Evolutionary conservation across 1,139 yeast species (phyloP), one percentile per base, ranked within the genome.

Genomic region (Taphrina populina): DNA sequence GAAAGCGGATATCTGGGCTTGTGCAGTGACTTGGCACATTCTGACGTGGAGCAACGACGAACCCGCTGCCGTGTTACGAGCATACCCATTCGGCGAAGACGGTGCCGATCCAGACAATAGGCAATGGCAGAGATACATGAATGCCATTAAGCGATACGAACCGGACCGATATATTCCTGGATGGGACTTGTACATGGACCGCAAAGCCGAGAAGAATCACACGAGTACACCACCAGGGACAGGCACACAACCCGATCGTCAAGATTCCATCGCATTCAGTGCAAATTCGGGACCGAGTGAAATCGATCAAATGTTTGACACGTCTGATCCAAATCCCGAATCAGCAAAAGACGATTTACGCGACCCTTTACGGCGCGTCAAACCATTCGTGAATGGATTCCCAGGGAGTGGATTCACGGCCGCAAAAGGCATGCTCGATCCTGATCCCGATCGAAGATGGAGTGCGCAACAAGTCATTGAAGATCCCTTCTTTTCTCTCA

Each of bases 1-100:
- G 57, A 76, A 84, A 44, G 86, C 85, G 3, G 95, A 88, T 69
- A 81, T 86, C 39, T 88, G 96, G 96, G 81, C 95, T 0, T 84
- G 95, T 71, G 59, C 49, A 33, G 95, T 95, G 52, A 88, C 87
- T 13, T 86, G 88, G 34, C 88, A 84, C 67, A 83, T 88, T 85
- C 94, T 95, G 13, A 83, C 88, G 92, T 49, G 54, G 54, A 41
- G 44, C 39, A 49, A 49, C 37, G 54, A 49, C 19, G 44, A 40
- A 19, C 54, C 54, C 6, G 34, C 20, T 24, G 54, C 54, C 7
- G 62, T 69, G n/a, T 65, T 62, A 36, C 69, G 69, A 17, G 72
- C 71, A 1, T 67, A 66, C 11, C 64, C 70, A 10, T 70, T 69
- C 56, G 59, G 62, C 26, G 64, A 64, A 46, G 72, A 49, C 6